Evolutionary conservation across 2,329 filamentous ascomycete species (phyloP).

Genomic region (Fusarium paranaense): DNA sequence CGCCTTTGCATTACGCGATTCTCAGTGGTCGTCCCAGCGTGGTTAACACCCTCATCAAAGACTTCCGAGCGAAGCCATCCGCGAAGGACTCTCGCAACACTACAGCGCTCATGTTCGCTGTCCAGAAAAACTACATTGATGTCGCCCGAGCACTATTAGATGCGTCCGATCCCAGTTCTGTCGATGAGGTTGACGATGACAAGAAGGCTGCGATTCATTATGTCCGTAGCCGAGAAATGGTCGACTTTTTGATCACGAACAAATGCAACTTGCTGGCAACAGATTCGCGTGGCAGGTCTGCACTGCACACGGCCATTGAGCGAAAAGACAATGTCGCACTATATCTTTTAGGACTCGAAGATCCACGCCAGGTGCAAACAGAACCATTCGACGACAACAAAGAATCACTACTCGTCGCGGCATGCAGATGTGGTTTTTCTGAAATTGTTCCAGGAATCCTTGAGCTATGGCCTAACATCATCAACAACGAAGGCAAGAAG

Average conservation of each 20-base stretch:
- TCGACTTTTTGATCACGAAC: accelerated
- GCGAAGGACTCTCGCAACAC: neutral
- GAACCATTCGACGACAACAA: neutral
- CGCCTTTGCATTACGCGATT: neutral
- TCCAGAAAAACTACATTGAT: neutral
- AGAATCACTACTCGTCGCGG: neutral
- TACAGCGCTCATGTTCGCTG: neutral
- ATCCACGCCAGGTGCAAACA: neutral
- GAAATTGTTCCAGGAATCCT: neutral
- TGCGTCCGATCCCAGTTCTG: accelerated
- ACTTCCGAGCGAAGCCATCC: neutral
- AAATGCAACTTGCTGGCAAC: neutral
- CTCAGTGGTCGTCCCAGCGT: neutral
- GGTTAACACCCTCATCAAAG: accelerated
- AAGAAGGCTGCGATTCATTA: neutral
- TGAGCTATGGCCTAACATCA: accelerated
- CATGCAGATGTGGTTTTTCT: neutral
- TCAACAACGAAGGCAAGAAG: accelerated
- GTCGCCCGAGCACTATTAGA: accelerated
- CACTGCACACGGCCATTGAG: neutral
- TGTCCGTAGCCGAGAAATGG: neutral
- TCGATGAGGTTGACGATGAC: neutral
- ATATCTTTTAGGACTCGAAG: neutral
- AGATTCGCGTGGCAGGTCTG: neutral
- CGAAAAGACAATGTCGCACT: neutral